phyloP scores from a whole-genome alignment of 1,284 basidiomycete genomes.

The Naganishia liquefaciens region DNA sequence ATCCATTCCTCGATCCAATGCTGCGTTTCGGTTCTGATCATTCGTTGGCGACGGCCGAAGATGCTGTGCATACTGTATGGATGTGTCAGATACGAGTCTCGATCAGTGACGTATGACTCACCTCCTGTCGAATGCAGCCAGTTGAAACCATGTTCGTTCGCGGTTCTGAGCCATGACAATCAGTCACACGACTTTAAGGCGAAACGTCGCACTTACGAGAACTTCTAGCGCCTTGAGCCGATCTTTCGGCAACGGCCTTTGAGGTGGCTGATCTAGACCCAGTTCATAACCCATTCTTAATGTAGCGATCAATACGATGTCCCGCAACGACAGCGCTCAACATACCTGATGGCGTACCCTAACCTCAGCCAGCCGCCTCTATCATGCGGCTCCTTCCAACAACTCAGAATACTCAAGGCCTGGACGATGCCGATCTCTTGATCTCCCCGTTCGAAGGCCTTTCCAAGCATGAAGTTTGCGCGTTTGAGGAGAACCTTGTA shows the following conservation, averaged over 20 bases:
- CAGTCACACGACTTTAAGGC: background rate
- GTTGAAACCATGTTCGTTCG: slow-evolving; percentile 36
- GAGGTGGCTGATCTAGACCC: slow-evolving; percentile 42
- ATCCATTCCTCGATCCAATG: slow-evolving; percentile 41
- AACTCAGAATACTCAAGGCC: slow-evolving; percentile 49
- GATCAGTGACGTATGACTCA: background rate
- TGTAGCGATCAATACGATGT: slow-evolving; percentile 24
- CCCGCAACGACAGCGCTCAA: background rate
- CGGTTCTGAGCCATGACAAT: slow-evolving; percentile 26
- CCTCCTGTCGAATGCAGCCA: slow-evolving; percentile 36
- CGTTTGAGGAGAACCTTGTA: slow-evolving; percentile 47
- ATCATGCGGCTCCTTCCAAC: slow-evolving; percentile 55
- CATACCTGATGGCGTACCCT: slow-evolving; percentile 42
- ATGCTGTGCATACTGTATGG: slow-evolving; percentile 34
- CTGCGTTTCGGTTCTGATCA: slow-evolving; percentile 39
- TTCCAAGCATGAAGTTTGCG: slow-evolving; percentile 49
- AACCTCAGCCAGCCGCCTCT: slow-evolving; percentile 48
- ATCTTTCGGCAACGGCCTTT: slow-evolving; percentile 42
- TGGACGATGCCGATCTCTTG: slow-evolving; percentile 53
- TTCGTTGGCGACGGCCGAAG: slow-evolving; percentile 38
- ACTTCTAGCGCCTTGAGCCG: slow-evolving; percentile 35
- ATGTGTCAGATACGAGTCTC: background rate
- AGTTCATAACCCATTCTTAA: slow-evolving; percentile 52
- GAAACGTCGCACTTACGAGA: slow-evolving; percentile 20
- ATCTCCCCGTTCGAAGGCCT: slow-evolving; percentile 50